A percentile compares a stretch with the other conserved stretches of the same genome.
phyloP scores from a whole-genome alignment of 169 alveolate species.

The Plasmodium coatneyi region DNA sequence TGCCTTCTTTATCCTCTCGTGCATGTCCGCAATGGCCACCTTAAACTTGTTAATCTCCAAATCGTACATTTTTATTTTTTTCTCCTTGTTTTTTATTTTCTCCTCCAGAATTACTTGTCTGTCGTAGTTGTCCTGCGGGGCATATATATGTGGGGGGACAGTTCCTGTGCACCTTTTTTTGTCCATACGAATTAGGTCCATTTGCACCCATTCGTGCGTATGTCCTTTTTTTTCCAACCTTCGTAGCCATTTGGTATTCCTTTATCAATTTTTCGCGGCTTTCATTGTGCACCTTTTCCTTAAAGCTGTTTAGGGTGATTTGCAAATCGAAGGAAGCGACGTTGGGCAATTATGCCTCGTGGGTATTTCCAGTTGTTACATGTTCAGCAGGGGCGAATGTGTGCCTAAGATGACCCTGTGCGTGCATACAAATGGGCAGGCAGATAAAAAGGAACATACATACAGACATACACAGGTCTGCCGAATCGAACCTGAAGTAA shows the following conservation, averaged over 20 bases:
- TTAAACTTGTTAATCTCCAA: constrained; percentile 54
- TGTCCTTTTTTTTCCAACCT: constrained; percentile 18
- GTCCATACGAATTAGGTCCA: background rate
- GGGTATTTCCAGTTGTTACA: background rate
- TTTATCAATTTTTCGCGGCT: constrained; percentile 45
- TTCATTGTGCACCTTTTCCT: constrained; percentile 57
- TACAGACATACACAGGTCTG: background rate
- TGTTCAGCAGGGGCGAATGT: too few relatives aligned
- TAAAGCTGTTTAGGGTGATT: constrained; percentile 19
- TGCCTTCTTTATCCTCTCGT: constrained; percentile 54
- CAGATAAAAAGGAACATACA: background rate
- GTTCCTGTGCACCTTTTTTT: background rate
- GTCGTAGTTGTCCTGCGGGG: constrained; percentile 44
- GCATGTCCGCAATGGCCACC: constrained; percentile 41
- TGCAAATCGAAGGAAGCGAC: background rate
- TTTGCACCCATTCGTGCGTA: background rate
- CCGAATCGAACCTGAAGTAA: constrained; percentile 28
- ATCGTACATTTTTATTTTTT: constrained; percentile 57
- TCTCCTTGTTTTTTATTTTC: constrained; percentile 61
- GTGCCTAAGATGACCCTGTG: background rate
- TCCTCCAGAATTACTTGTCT: constrained; percentile 67
- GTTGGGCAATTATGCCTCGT: background rate
- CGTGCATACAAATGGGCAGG: background rate
- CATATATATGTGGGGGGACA: background rate
- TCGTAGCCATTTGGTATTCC: constrained; percentile 59